Conservation (phyloP, 75 land plant genomes). For the Isoetes taiwanensis region DNA sequence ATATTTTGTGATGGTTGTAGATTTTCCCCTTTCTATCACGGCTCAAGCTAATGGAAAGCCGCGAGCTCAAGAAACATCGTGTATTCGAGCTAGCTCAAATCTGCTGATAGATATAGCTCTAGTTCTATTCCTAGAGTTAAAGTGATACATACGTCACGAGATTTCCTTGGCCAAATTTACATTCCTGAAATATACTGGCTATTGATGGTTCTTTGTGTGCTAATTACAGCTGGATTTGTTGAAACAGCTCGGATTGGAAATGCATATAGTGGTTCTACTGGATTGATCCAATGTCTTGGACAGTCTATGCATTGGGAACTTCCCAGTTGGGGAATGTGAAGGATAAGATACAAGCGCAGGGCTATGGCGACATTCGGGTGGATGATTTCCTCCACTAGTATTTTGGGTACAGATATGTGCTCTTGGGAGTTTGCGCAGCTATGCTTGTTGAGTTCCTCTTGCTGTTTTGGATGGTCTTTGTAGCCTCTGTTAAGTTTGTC, state of each 20-base stretch:
- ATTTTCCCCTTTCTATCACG: no score
- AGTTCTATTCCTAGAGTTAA: slow-evolving; percentile 69
- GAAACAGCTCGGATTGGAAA: slow-evolving; percentile 68
- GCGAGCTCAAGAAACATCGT: no score
- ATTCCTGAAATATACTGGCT: slow-evolving; percentile 86
- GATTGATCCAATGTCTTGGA: not conserved
- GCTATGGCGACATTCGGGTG: not conserved
- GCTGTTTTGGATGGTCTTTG: slow-evolving; percentile 1
- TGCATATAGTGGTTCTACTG: slow-evolving; percentile 53
- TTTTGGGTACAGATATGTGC: not conserved
- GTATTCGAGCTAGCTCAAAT: no score
- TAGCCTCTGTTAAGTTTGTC: not conserved
- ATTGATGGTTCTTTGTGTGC: slow-evolving; percentile 49
- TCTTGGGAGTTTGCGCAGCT: not conserved
- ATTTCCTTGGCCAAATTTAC: slow-evolving; percentile 73
- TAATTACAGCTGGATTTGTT: slow-evolving; percentile 53
- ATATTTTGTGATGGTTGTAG: no score
- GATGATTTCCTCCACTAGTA: not conserved
- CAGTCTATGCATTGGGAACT: not conserved
- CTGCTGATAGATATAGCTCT: no score
- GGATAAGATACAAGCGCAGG: not conserved
- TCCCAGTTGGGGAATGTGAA: slow-evolving; percentile 1
- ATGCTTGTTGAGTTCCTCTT: not conserved
- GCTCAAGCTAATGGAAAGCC: no score
- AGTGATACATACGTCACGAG: slow-evolving; percentile 60